Evolutionary conservation across 1,284 basidiomycete genomes (phyloP).

Genomic region (Phellinidium pouzarii): DNA sequence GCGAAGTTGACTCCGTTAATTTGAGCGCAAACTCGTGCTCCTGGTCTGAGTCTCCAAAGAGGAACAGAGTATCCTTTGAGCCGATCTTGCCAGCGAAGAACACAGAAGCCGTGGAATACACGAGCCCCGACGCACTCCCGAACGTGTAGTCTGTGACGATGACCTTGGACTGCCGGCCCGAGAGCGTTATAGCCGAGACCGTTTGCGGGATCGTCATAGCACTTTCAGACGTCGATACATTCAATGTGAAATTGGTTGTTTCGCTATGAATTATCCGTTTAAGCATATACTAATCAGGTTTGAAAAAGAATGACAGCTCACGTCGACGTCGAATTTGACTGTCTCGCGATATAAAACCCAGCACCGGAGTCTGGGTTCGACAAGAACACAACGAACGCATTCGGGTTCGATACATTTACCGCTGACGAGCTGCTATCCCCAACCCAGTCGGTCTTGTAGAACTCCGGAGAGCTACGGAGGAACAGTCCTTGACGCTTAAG

Average conservation of each 20-base stretch:
- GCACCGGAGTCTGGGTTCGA: slow-evolving; percentile 58
- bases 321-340: slow-evolving; percentile 58
- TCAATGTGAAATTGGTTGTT: slow-evolving; percentile 39
- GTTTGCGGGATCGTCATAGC: slow-evolving; percentile 47
- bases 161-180: slow-evolving; percentile 64
- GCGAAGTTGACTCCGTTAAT: slow-evolving; percentile 24
- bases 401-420: slow-evolving; percentile 40
- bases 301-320: slow-evolving; percentile 29
- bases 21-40: slow-evolving; percentile 50
- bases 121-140: slow-evolving; percentile 28
- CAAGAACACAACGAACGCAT: slow-evolving; percentile 55
- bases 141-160: slow-evolving; percentile 26
- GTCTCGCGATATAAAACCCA: slow-evolving; percentile 65
- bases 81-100: slow-evolving; percentile 64
- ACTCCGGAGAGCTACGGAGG: slow-evolving; percentile 65
- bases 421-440: slow-evolving; percentile 51
- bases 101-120: slow-evolving; percentile 33
- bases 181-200: slow-evolving; percentile 46
- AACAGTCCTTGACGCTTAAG: slow-evolving; percentile 72
- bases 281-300: slow-evolving; percentile 2
- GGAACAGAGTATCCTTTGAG: slow-evolving; percentile 58
- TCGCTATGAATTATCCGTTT: slow-evolving; percentile 30
- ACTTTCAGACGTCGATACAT: slow-evolving; percentile 47
- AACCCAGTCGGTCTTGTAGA: slow-evolving; percentile 71
- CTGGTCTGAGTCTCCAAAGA: slow-evolving; percentile 54